Conservation (phyloP, 2,329 filamentous ascomycete genomes). For the Fusarium sp. region DNA sequence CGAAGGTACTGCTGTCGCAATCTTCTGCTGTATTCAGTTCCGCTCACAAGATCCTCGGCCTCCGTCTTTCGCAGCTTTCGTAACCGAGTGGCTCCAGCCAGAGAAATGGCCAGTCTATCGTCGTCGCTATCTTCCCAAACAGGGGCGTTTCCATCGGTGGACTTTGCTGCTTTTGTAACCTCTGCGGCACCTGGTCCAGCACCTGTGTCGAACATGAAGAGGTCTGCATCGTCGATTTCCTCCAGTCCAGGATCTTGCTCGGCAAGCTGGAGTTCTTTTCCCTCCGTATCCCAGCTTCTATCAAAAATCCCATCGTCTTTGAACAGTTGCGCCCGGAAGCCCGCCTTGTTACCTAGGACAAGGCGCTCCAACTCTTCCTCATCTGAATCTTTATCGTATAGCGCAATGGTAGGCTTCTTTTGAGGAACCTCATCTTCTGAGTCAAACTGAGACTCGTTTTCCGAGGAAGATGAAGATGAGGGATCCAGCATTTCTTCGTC, state of each 20-base stretch:
- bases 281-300: constrained; percentile 51
- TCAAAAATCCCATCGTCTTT: constrained; percentile 59
- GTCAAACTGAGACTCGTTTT: constrained; percentile 48
- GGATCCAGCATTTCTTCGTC: constrained; percentile 47
- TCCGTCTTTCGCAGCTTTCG: constrained; percentile 86
- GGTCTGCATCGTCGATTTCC: constrained; percentile 78
- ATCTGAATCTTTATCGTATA: constrained; percentile 78
- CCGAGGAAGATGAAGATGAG: constrained; percentile 48
- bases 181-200: constrained; percentile 56
- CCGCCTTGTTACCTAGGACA: constrained; percentile 88
- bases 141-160: constrained; percentile 58
- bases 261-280: constrained; percentile 50
- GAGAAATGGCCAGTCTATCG: constrained; percentile 84
- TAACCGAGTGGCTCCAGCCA: constrained; percentile 79
- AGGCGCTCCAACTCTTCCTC: constrained; percentile 89
- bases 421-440: constrained; percentile 46
- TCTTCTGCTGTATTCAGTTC: constrained; percentile 85
- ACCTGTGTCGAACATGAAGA: constrained; percentile 86
- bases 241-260: constrained; percentile 69
- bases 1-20: constrained; percentile 81
- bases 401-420: constrained; percentile 48
- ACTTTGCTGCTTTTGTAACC: constrained; percentile 44
- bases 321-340: constrained; percentile 81
- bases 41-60: constrained; percentile 86
- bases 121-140: constrained; percentile 98